Conservation (phyloP, 2,329 filamentous ascomycete species). For the Aspergillus niger region DNA sequence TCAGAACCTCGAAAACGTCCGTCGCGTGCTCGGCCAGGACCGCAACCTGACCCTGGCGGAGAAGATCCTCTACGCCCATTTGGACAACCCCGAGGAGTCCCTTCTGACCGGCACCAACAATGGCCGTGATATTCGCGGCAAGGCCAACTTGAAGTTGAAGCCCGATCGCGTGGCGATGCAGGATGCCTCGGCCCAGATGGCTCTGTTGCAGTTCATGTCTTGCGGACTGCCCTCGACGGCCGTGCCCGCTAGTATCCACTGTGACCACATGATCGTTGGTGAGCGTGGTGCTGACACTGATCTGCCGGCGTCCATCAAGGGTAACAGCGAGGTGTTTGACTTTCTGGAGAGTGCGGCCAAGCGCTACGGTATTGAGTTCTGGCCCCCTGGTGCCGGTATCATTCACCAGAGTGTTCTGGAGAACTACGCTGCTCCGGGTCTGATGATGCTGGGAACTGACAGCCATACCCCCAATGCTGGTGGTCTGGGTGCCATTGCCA, state of each 20-base stretch:
- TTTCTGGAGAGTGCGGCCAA: conserved; percentile 91
- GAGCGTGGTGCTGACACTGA: conserved; percentile 86
- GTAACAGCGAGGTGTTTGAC: conserved; percentile 96
- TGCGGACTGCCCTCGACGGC: conserved; percentile 87
- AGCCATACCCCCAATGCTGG: conserved; percentile 98
- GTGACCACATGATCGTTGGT: conserved; percentile 98
- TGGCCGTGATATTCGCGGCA: conserved; percentile 79
- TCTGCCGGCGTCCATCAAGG: conserved; percentile 78
- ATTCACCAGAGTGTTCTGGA: conserved; percentile 98
- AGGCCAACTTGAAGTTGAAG: conserved; percentile 93
- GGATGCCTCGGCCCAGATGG: conserved; percentile 98
- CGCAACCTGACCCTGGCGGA: conserved; percentile 81
- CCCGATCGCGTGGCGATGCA: conserved; percentile 99
- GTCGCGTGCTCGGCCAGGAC: conserved; percentile 66
- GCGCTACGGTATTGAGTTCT: conserved; percentile 93
- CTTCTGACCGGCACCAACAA: conserved; percentile 80
- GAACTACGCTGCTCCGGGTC: conserved; percentile 93
- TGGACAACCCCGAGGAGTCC: conserved; percentile 86
- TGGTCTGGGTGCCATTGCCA: conserved; percentile 87
- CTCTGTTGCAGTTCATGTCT: conserved; percentile 96
- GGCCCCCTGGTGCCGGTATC: conserved; percentile 90
- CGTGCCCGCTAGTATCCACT: conserved; percentile 96
- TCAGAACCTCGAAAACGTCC: conserved; percentile 73
- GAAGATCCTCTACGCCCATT: conserved; percentile 96
- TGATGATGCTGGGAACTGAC: conserved; percentile 99